phyloP scores from a whole-genome alignment of 1,284 basidiomycete species.

The Peniophora sp. region DNA sequence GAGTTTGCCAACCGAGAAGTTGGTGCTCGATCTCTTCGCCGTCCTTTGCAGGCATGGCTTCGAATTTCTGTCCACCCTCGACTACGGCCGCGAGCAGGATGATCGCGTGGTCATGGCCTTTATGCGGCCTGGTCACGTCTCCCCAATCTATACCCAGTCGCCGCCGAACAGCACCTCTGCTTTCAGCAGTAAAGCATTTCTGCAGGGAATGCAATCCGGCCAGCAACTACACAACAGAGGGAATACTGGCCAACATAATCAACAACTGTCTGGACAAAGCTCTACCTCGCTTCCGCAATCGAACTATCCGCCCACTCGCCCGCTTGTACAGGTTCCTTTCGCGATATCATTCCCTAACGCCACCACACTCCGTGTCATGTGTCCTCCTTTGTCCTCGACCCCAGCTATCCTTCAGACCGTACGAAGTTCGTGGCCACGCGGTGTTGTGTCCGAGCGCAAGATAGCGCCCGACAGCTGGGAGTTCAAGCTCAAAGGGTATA shows the following conservation, averaged over 20 bases:
- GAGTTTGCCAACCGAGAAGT: constrained; percentile 53
- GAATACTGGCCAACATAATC: not conserved
- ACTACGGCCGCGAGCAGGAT: constrained; percentile 70
- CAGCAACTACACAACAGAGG: not conserved
- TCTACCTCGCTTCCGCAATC: constrained; percentile 4
- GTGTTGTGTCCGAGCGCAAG: constrained; percentile 69
- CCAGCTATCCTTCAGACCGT: constrained; percentile 76
- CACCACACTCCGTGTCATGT: constrained; percentile 61
- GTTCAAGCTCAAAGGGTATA: constrained; percentile 75
- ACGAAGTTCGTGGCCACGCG: constrained; percentile 68
- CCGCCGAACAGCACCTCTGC: constrained; percentile 25
- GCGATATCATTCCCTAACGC: constrained; percentile 66
- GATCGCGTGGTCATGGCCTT: constrained; percentile 66
- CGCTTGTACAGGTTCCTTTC: constrained; percentile 39
- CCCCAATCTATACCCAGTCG: constrained; percentile 14
- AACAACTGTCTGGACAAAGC: not conserved
- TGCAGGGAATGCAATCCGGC: too few relatives aligned
- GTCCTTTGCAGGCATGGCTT: constrained; percentile 58
- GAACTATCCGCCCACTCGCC: not conserved
- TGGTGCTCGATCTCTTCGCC: constrained; percentile 58
- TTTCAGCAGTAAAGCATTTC: constrained; percentile 4
- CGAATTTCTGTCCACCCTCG: constrained; percentile 56
- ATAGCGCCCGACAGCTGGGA: constrained; percentile 63
- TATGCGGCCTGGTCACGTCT: constrained; percentile 33
- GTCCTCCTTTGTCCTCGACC: constrained; percentile 63